phyloP scores from a whole-genome alignment of 192 early-diverging fungal genomes.

The Linnemannia schmuckeri region DNA sequence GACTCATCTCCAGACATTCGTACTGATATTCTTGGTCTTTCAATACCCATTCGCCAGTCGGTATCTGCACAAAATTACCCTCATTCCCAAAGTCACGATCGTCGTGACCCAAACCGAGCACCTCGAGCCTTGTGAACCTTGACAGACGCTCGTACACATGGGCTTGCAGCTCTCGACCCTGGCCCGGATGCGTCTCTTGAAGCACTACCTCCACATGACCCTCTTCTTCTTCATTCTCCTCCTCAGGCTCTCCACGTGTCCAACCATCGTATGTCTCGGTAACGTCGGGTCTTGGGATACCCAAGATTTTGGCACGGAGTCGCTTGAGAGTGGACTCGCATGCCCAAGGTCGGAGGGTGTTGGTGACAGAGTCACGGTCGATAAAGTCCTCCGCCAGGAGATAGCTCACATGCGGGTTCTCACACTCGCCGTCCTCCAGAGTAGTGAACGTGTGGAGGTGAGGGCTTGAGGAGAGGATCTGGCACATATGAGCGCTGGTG shows the following conservation, averaged over 20 bases:
- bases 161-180: neutral
- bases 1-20: constrained; percentile 14
- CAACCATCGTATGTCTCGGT: too few relatives aligned
- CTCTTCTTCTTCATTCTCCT: neutral
- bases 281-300: constrained; percentile 8
- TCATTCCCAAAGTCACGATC: neutral
- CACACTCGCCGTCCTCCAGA: neutral
- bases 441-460: neutral
- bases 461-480: neutral
- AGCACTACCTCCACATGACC: neutral
- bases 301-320: constrained; percentile 5
- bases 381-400: neutral
- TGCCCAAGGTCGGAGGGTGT: neutral
- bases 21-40: neutral
- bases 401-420: neutral
- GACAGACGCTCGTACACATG: constrained; percentile 16
- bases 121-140: neutral
- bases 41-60: neutral
- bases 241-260: too few relatives aligned
- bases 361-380: neutral
- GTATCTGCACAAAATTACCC: neutral
- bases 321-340: neutral
- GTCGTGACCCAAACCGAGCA: neutral
- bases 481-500: neutral
- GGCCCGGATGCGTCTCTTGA: neutral